These are phyloP conservation scores for Pythium phragmiticola DNA, from an alignment of 352 stramenopile species.

Conservation along the genomic window DNA sequence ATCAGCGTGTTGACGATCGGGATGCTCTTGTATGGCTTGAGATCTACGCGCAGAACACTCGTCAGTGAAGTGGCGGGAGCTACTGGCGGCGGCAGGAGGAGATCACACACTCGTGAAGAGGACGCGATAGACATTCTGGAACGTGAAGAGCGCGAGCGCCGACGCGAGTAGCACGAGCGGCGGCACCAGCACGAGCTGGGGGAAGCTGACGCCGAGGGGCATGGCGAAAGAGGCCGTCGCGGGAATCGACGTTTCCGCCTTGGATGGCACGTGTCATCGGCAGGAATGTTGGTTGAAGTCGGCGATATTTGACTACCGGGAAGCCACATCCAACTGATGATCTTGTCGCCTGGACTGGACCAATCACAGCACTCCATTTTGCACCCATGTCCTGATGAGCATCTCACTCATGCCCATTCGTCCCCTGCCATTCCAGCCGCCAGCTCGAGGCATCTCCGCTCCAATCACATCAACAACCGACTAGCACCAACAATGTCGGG, in stretches of 20 bases:
- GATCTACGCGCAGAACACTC: conserved; percentile 28
- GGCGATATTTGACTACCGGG: neutral
- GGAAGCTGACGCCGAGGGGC: conserved; percentile 34
- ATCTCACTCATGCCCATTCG: neutral
- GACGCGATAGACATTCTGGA: conserved; percentile 73
- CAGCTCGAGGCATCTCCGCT: neutral
- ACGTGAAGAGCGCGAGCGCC: conserved; percentile 74
- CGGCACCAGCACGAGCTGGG: conserved; percentile 71
- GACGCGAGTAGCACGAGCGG: conserved; percentile 64
- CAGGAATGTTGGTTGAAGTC: neutral
- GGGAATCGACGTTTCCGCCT: neutral
- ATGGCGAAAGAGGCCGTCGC: conserved; percentile 13
- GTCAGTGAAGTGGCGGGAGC: too few species aligned
- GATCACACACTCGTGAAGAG: conserved; percentile 50
- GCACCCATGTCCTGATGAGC: conserved; percentile 19
- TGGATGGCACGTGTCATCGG: conserved; percentile 4
- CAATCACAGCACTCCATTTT: conserved; percentile 24
- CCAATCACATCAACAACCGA: neutral
- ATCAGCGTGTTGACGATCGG: conserved; percentile 53
- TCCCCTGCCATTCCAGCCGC: neutral
- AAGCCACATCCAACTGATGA: conserved; percentile 8
- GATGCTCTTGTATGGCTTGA: conserved; percentile 70
- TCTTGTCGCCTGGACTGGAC: conserved; percentile 14
- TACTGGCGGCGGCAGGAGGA: neutral
- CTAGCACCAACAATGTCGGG: conserved; percentile 17